Evolutionary conservation across 2,329 filamentous ascomycete genomes (phyloP), one percentile per base, ranked within the genome.

Genomic region (Talaromyces sp.): DNA sequence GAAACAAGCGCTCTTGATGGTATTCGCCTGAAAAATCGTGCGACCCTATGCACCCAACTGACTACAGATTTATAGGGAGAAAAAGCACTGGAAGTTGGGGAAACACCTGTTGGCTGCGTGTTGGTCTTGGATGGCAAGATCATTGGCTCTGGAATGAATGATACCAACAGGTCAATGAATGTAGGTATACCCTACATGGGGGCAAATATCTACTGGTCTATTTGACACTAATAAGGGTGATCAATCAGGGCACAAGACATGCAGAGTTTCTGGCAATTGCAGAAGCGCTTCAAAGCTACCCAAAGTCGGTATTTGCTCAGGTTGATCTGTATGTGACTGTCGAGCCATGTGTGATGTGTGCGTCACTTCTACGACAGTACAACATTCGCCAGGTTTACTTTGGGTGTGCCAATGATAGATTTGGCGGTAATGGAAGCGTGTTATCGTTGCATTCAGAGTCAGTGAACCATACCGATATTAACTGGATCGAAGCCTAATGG

Each of bases 311-410:
- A 64, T 81, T 98, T 66, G 81, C 80, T 43, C 85, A 93, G 65
- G 89, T 87, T 10, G 86, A 89, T 70, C 85, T 99, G 56, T 99
- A 99, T 75, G 95, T 99, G 55, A 99, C 95, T 0, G 93, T 99
- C 58, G 96, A 99, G 77, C 95, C 95, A 4, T 99, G 95, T 75
- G 91, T 99, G 78, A 99, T 99, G 95, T 99, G 95, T 73, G 95
- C 95, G 13, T 96, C 92, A 7, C 86, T 96, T 58, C 83, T 99
- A 56, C 86, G 92, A 56, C 96, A 99, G 75, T 88, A 96, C 65
- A 85, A 87, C 14, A 92, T 99, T 75, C 86, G 89, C 64, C 89
- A 89, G 66, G 95, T 99, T 32, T 98, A 93, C 75, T 99, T 95
- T 75, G 96, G 95, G 4, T 96, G 93, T 62, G 86, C 90, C 68